phyloP scores from a whole-genome alignment of 257 asterid species.

The Coffea eugenioides region DNA sequence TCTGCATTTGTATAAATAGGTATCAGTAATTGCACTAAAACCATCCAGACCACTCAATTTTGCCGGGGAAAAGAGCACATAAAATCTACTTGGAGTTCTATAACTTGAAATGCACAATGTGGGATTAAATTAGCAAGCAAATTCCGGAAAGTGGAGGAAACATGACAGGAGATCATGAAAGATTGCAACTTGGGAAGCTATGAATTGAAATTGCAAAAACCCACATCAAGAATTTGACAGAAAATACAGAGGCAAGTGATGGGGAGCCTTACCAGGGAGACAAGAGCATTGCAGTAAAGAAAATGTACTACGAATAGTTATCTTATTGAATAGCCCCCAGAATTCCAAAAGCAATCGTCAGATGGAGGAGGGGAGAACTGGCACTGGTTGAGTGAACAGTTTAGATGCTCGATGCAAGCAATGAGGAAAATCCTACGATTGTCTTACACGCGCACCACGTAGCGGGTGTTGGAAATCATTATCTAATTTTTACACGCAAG shows the following conservation, averaged over 20 bases:
- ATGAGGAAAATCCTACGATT: too few species aligned
- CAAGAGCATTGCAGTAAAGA: constrained; percentile 41
- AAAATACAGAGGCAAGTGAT: neutral
- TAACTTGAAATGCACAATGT: neutral
- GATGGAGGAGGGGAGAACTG: neutral
- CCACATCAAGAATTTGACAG: neutral
- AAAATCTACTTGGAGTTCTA: too few species aligned
- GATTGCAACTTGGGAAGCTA: constrained; percentile 6
- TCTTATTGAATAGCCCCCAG: neutral
- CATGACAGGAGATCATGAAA: neutral
- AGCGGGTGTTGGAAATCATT: neutral
- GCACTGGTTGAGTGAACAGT: neutral
- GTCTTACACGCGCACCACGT: neutral
- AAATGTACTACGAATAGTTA: neutral
- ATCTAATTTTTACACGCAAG: too few species aligned
- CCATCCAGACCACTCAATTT: neutral
- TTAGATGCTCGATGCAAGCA: too few species aligned
- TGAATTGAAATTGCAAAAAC: neutral
- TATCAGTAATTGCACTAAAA: neutral
- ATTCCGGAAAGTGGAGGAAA: neutral
- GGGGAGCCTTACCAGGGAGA: constrained; percentile 44
- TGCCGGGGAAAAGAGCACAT: too few species aligned
- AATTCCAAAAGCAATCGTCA: neutral
- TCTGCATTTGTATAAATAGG: neutral
- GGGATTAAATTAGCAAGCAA: neutral